Percentiles rank a stretch among this genome's conserved stretches.
phyloP scores from a whole-genome alignment of 768 basidiomycete genomes.

The Rhodotorula sphaerocarpa region DNA sequence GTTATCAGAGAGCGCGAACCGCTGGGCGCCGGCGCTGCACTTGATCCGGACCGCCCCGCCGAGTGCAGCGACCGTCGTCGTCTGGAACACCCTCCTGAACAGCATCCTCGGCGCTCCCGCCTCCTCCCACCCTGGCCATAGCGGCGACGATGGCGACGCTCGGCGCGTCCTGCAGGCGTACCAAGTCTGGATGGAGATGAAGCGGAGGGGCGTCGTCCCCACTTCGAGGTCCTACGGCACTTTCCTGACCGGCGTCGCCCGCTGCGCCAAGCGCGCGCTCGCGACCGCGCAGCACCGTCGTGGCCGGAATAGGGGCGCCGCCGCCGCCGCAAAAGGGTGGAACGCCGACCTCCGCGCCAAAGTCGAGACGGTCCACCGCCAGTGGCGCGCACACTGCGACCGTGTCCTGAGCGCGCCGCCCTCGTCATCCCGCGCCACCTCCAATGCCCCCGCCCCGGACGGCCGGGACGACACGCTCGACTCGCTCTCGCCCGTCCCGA shows the following conservation, averaged over 20 bases:
- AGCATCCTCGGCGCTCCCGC: constrained; percentile 8
- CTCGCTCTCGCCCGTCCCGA: constrained; percentile 13
- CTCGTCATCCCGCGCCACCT: not conserved
- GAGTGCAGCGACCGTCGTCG: constrained; percentile 20
- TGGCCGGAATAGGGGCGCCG: not conserved
- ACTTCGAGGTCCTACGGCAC: constrained; percentile 20
- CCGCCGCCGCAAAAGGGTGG: not conserved
- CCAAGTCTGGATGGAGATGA: constrained; percentile 34
- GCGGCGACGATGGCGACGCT: not conserved
- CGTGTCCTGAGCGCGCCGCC: not conserved
- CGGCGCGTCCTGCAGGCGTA: constrained; percentile 13
- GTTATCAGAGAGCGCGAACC: no score
- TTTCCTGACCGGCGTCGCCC: constrained; percentile 22
- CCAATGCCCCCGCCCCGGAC: not conserved
- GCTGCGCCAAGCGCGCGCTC: not conserved
- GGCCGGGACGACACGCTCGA: constrained; percentile 3
- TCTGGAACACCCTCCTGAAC: constrained; percentile 32
- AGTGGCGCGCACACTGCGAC: constrained; percentile 23
- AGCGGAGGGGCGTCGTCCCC: constrained; percentile 25
- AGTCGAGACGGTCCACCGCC: constrained; percentile 27
- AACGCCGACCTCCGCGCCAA: constrained; percentile 3
- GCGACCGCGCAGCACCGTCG: not conserved
- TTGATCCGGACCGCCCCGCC: constrained; percentile 8
- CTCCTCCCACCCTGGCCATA: not conserved
- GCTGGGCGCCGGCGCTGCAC: constrained; percentile 1